A percentile compares a stretch with the other conserved stretches of the same genome.
Evolutionary conservation across 805 yeast species (phyloP).

Genomic region (Saccharomycopsis sp.): DNA sequence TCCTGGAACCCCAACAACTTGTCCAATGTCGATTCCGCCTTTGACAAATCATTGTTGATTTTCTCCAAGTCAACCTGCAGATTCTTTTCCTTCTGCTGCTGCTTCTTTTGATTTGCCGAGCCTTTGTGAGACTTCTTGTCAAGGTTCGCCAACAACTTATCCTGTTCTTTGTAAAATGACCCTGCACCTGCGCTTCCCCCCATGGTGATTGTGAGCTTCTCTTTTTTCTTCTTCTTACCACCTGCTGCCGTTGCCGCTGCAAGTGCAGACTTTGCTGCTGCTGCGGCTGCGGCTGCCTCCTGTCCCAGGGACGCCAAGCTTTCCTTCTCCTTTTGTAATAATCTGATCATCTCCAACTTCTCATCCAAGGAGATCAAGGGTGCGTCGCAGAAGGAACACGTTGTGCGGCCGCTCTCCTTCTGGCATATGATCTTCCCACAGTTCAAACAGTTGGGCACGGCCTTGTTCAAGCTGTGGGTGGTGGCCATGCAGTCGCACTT

Average conservation of each 20-base stretch:
- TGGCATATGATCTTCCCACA: constrained; percentile 93
- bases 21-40: constrained; percentile 69
- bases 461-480: constrained; percentile 77
- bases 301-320: constrained; percentile 27
- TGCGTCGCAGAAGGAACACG: constrained; percentile 75
- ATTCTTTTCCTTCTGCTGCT: constrained; percentile 24
- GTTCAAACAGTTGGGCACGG: constrained; percentile 86
- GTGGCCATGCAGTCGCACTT: constrained; percentile 80
- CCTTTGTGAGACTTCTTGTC: constrained; percentile 37
- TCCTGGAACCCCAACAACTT: constrained; percentile 72
- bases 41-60: constrained; percentile 35
- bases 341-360: constrained; percentile 42
- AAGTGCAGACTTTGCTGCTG: constrained; percentile 20
- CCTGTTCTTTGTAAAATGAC: constrained; percentile 54
- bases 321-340: constrained; percentile 46
- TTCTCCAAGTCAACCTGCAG: constrained; percentile 25
- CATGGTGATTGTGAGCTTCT: constrained; percentile 42
- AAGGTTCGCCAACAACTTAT: constrained; percentile 47
- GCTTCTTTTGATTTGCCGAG: background rate
- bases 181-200: constrained; percentile 58
- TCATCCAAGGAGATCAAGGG: constrained; percentile 60
- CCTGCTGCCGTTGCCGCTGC: constrained; percentile 9
- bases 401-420: constrained; percentile 74
- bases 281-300: constrained; percentile 19
- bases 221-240: constrained; percentile 31